These are phyloP conservation scores for Aspergillus cavernicola DNA, from an alignment of 495 filamentous ascomycete genomes.

Conservation along the genomic window DNA sequence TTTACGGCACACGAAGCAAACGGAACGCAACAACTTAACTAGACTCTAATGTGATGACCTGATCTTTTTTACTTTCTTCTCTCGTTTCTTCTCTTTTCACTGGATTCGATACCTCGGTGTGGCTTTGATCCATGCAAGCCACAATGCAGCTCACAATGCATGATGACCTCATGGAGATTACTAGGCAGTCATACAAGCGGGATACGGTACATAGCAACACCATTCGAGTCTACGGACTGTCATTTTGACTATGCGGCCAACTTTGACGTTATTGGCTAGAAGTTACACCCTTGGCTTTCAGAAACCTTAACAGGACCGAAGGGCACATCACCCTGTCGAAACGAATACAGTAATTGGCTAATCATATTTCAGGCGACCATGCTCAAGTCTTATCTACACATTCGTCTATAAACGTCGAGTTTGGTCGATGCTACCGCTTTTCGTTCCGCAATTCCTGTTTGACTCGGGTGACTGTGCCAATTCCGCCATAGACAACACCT, in stretches of 20 bases:
- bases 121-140: neutral
- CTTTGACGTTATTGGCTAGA: neutral
- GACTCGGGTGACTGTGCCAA: slow-evolving; percentile 79
- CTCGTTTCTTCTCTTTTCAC: neutral
- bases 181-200: neutral
- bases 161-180: slow-evolving; percentile 7
- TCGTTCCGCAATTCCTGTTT: slow-evolving; percentile 78
- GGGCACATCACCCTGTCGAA: neutral
- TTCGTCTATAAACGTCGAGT: too few species aligned
- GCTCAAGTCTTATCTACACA: neutral
- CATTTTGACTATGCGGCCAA: neutral
- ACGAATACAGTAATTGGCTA: too few species aligned
- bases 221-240: neutral
- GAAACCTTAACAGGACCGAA: neutral
- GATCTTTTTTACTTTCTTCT: neutral
- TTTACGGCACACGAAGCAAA: neutral
- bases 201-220: neutral
- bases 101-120: neutral
- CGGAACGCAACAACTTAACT: neutral
- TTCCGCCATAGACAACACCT: slow-evolving; percentile 77
- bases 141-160: neutral
- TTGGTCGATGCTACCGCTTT: slow-evolving; percentile 34
- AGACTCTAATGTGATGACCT: slow-evolving; percentile 1
- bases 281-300: neutral
- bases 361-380: neutral